phyloP scores from a whole-genome alignment of 495 filamentous ascomycete genomes.

The Immersiella caudata region DNA sequence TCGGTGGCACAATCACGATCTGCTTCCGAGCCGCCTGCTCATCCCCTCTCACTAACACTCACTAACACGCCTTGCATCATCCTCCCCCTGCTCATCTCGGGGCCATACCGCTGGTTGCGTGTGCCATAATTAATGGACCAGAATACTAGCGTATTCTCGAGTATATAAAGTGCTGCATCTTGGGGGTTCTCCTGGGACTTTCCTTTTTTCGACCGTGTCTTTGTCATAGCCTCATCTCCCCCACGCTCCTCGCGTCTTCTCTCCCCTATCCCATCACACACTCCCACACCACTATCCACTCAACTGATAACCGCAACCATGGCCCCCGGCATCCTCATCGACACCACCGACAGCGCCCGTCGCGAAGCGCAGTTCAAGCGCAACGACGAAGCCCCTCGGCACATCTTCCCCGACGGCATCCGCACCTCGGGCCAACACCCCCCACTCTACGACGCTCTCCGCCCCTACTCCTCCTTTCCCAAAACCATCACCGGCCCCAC shows the following conservation, averaged over 20 bases:
- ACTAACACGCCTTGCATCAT: background rate
- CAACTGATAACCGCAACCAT: no score
- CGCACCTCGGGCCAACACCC: slow-evolving; percentile 80
- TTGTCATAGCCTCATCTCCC: background rate
- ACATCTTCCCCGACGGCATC: slow-evolving; percentile 53
- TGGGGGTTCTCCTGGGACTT: background rate
- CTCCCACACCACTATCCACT: background rate
- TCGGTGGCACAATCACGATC: background rate
- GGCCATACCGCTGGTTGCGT: background rate
- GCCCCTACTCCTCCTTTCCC: slow-evolving; percentile 73
- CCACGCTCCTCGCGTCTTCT: background rate
- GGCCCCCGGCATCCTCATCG: slow-evolving; percentile 41
- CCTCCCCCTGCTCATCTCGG: background rate
- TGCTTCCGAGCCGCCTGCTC: background rate
- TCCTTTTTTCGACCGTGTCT: background rate
- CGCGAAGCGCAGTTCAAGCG: slow-evolving; percentile 10
- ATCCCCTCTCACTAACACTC: background rate
- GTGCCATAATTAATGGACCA: no score
- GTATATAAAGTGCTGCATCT: background rate
- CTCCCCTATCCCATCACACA: background rate
- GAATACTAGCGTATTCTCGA: background rate
- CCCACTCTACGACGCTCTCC: slow-evolving; percentile 67
- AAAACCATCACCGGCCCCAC: slow-evolving; percentile 73
- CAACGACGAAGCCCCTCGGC: slow-evolving; percentile 32
- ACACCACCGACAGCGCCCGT: slow-evolving; percentile 23